Evolutionary conservation across 306 rosid genomes (phyloP).

Genomic region (Potentilla sterilis): DNA sequence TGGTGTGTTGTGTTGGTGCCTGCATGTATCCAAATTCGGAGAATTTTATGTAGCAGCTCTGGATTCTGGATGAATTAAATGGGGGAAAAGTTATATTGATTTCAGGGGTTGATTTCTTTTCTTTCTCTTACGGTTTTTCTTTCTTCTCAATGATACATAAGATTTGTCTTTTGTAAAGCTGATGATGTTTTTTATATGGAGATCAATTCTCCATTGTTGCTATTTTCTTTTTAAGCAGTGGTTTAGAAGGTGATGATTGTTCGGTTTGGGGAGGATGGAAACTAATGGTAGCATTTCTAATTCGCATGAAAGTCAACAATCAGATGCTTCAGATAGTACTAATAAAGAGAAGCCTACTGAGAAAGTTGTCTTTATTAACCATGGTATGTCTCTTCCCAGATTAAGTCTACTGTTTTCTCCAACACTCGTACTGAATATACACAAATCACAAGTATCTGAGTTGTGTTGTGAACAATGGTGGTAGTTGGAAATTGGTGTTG

Average conservation of each 20-base stretch:
- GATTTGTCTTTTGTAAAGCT: slow-evolving; percentile 1
- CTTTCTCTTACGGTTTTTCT: neutral
- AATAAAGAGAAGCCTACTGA: slow-evolving; percentile 31
- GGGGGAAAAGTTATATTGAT: neutral
- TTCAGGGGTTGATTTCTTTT: neutral
- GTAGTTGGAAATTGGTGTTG: neutral
- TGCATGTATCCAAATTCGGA: neutral
- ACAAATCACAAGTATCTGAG: neutral
- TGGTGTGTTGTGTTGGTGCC: neutral
- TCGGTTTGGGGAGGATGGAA: slow-evolving; percentile 42
- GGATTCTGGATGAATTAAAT: neutral
- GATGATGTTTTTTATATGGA: neutral
- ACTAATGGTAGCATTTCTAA: slow-evolving; percentile 38
- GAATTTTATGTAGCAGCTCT: neutral
- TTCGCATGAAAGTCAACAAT: slow-evolving; percentile 32
- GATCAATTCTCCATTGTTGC: slow-evolving; percentile 9
- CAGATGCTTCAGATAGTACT: slow-evolving; percentile 29
- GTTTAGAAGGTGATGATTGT: slow-evolving; percentile 45
- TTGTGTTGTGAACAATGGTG: slow-evolving; percentile 3
- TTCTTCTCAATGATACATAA: neutral
- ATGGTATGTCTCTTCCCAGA: slow-evolving; percentile 35
- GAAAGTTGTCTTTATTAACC: slow-evolving; percentile 47
- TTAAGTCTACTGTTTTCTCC: neutral
- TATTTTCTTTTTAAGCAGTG: slow-evolving; percentile 26
- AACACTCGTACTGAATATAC: neutral